Evolutionary conservation across 305 asterid species (phyloP).

Genomic region (Stenogyne calaminthoides): DNA sequence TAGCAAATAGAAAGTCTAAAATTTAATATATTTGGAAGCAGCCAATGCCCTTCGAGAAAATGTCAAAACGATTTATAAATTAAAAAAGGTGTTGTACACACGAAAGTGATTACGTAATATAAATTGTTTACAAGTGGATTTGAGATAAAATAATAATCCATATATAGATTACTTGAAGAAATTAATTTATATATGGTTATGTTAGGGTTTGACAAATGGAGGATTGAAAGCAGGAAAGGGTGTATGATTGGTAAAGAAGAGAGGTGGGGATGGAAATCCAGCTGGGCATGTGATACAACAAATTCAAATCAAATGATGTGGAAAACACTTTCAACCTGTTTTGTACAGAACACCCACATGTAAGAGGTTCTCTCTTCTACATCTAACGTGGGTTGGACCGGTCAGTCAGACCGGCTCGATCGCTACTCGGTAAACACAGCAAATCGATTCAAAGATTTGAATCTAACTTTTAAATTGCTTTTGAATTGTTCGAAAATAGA

Average conservation of each 20-base stretch:
- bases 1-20: not conserved
- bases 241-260: not conserved
- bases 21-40: not conserved
- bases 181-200: too few relatives aligned
- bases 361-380: not conserved
- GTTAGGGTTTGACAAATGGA: not conserved
- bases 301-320: too few relatives aligned
- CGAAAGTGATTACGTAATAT: not conserved
- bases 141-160: not conserved
- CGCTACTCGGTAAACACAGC: too few relatives aligned
- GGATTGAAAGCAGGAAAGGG: not conserved
- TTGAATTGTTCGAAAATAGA: too few relatives aligned
- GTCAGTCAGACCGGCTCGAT: too few relatives aligned
- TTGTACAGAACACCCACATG: too few relatives aligned
- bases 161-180: not conserved
- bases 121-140: not conserved
- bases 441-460: too few relatives aligned
- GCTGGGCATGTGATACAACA: conserved; percentile 27
- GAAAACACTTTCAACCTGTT: conserved; percentile 15
- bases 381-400: too few relatives aligned
- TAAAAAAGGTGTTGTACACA: not conserved
- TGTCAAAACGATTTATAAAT: not conserved
- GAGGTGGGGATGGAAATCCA: conserved; percentile 20
- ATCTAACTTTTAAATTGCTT: too few relatives aligned
- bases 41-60: not conserved